Conservation (phyloP, 257 asterid species). For the Lycium ferocissimum region DNA sequence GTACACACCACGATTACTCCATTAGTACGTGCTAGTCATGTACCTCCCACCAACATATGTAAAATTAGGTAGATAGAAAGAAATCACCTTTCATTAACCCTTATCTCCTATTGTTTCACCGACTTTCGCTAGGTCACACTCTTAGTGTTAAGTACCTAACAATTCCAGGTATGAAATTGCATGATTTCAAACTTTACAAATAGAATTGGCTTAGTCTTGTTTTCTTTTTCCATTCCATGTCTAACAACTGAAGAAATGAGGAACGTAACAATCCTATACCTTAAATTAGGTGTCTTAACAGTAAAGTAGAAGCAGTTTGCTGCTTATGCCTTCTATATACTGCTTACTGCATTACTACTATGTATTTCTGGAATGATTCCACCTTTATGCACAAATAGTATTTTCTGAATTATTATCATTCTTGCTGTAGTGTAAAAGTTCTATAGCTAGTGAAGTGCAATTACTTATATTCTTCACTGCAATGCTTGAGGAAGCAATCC, state of each 20-base stretch:
- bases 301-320: background rate
- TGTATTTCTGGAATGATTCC: background rate
- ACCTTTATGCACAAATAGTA: background rate
- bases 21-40: background rate
- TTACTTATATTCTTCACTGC: conserved; percentile 19
- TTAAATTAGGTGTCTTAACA: background rate
- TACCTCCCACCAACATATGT: background rate
- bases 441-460: background rate
- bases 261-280: background rate
- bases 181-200: conserved; percentile 11
- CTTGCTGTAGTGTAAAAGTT: background rate
- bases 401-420: background rate
- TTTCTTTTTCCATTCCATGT: conserved; percentile 3
- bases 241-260: background rate
- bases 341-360: background rate
- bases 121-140: background rate
- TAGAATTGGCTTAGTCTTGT: background rate
- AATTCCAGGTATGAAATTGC: background rate
- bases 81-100: background rate
- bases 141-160: background rate
- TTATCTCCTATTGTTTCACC: background rate
- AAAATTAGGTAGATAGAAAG: background rate
- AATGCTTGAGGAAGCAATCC: background rate
- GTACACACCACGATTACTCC: too few species aligned
- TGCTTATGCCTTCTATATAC: conserved; percentile 14